Evolutionary conservation across 164 flowering plant genomes (phyloP).

Genomic region (Santalum album): DNA sequence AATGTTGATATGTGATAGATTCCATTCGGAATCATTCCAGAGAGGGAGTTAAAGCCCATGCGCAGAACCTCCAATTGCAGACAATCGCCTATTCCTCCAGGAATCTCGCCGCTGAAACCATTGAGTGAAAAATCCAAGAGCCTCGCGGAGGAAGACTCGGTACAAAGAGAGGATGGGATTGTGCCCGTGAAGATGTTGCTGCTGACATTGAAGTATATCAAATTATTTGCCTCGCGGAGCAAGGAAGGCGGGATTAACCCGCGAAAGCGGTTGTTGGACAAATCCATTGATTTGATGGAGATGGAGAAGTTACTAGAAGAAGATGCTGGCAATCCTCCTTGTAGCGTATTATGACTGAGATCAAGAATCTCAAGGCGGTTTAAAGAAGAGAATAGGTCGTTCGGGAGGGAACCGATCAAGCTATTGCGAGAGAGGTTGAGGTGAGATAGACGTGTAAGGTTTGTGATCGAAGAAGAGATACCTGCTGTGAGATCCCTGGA

Average conservation of each 20-base stretch:
- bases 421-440: slow-evolving; percentile 45
- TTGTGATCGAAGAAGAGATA: slow-evolving; percentile 27
- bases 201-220: neutral
- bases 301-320: slow-evolving; percentile 5
- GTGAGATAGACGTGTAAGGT: slow-evolving; percentile 31
- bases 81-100: neutral
- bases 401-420: slow-evolving; percentile 32
- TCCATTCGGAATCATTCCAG: no score
- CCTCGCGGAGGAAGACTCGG: neutral
- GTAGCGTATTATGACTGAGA: neutral
- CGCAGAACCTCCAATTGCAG: no score
- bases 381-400: slow-evolving; percentile 24
- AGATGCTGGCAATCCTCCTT: slow-evolving; percentile 7
- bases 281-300: neutral
- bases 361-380: neutral
- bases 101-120: neutral
- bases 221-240: neutral
- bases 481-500: slow-evolving; percentile 28
- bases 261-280: neutral
- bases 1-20: no score
- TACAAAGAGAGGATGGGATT: neutral
- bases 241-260: neutral
- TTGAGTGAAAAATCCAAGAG: neutral
- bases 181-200: neutral
- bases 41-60: no score